Conservation (phyloP, 345 rosid species). For the Limnanthes douglasii region DNA sequence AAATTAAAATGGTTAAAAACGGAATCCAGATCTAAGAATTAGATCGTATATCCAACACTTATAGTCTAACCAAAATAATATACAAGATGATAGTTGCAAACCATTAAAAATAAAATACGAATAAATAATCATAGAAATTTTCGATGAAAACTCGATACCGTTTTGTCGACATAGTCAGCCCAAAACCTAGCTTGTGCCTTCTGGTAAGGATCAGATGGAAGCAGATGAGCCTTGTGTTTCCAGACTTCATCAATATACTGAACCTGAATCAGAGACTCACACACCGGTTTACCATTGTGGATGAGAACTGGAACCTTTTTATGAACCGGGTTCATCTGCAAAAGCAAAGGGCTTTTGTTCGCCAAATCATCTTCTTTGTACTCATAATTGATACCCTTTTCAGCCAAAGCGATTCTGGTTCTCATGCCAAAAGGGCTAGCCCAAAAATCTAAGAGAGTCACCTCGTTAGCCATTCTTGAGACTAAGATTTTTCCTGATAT, state of each 20-base stretch:
- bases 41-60: too few relatives aligned
- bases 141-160: too few relatives aligned
- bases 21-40: too few relatives aligned
- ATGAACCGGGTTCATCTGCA: slow-evolving; percentile 9
- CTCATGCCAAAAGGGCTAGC: slow-evolving; percentile 11
- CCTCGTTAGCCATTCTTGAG: slow-evolving; percentile 7
- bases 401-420: slow-evolving; percentile 7
- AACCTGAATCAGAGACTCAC: slow-evolving; percentile 8
- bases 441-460: slow-evolving; percentile 8
- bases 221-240: background rate
- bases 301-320: slow-evolving; percentile 9
- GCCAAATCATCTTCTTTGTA: slow-evolving; percentile 9
- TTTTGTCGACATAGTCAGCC: slow-evolving; percentile 10
- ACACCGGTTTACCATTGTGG: slow-evolving; percentile 5
- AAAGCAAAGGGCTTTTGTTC: slow-evolving; percentile 7
- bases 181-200: slow-evolving; percentile 12
- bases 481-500: too few relatives aligned
- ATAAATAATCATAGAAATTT: background rate
- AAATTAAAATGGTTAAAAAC: too few relatives aligned
- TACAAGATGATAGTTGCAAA: background rate
- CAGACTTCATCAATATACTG: slow-evolving; percentile 9
- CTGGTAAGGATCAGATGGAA: slow-evolving; percentile 9
- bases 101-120: background rate
- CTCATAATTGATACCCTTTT: slow-evolving; percentile 8
- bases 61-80: too few relatives aligned